phyloP scores from a whole-genome alignment of 2,329 filamentous ascomycete species.

The Fusarium fracticaudum region DNA sequence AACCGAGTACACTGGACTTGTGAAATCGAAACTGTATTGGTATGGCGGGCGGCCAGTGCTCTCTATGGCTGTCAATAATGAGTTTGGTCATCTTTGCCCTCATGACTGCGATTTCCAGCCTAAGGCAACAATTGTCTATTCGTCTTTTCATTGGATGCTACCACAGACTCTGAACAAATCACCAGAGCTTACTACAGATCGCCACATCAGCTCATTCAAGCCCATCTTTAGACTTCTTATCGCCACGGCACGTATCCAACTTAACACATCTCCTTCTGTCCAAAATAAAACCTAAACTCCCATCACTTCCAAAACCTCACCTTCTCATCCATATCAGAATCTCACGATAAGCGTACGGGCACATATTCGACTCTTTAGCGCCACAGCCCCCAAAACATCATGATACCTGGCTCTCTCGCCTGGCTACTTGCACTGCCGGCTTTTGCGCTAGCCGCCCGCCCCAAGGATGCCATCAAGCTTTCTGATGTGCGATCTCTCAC shows the following conservation, averaged over 20 bases:
- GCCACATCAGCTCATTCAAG: slow-evolving; percentile 19
- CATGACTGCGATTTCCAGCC: neutral
- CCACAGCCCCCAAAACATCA: slow-evolving; percentile 28
- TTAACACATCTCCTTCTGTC: neutral
- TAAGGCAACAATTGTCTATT: slow-evolving; percentile 25
- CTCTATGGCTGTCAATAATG: neutral
- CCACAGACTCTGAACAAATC: slow-evolving; percentile 6
- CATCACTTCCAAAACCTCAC: neutral
- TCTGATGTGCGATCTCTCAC: slow-evolving; percentile 79
- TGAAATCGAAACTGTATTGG: neutral
- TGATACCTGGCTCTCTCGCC: slow-evolving; percentile 42
- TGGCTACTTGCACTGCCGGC: slow-evolving; percentile 39
- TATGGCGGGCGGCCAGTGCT: neutral
- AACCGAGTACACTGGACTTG: neutral
- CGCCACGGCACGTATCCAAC: slow-evolving; percentile 23
- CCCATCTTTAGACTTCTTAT: slow-evolving; percentile 16
- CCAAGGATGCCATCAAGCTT: slow-evolving; percentile 65
- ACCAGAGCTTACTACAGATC: slow-evolving; percentile 6
- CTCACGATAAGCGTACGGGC: neutral
- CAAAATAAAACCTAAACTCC: neutral
- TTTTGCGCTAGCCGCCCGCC: slow-evolving; percentile 41
- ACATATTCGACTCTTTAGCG: neutral
- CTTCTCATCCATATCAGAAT: neutral
- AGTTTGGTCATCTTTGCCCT: neutral
- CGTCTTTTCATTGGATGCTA: slow-evolving; percentile 14